These are phyloP conservation scores for Mycena alexandri DNA, from an alignment of 768 basidiomycete genomes.

Conservation along the genomic window DNA sequence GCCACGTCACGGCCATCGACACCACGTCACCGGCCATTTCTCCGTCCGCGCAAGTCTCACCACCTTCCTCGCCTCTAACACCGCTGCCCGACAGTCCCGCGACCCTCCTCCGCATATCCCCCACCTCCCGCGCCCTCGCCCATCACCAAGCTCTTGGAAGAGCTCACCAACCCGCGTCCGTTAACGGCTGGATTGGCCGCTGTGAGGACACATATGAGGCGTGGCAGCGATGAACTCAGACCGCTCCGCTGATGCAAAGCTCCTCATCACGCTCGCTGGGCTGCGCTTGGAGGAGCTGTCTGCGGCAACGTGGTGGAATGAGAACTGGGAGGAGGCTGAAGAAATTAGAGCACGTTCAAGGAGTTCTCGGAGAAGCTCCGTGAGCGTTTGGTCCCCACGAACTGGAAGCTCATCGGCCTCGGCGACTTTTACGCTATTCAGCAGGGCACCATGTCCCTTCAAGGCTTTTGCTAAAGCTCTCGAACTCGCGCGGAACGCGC, in stretches of 20 bases:
- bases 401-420: not conserved
- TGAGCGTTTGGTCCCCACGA: slow-evolving; percentile 2
- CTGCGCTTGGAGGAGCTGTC: not conserved
- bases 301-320: slow-evolving; percentile 11
- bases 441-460: slow-evolving; percentile 4
- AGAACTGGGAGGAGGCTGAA: slow-evolving; percentile 2
- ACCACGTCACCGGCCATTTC: too few relatives aligned
- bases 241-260: too few relatives aligned
- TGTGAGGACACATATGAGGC: too few relatives aligned
- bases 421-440: not conserved
- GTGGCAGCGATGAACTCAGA: too few relatives aligned
- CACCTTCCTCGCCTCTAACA: not conserved
- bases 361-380: not conserved
- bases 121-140: not conserved
- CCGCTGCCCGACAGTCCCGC: not conserved
- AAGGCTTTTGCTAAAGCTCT: not conserved
- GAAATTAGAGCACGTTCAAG: not conserved
- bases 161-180: not conserved
- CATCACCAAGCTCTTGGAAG: slow-evolving; percentile 3
- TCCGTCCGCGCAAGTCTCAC: too few relatives aligned
- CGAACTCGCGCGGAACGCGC: not conserved
- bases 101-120: slow-evolving; percentile 1
- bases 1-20: too few relatives aligned
- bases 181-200: too few relatives aligned
- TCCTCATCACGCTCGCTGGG: too few relatives aligned